Evolutionary conservation across 2,329 filamentous ascomycete species (phyloP).

Genomic region (Stagonosporopsis rhizophila): DNA sequence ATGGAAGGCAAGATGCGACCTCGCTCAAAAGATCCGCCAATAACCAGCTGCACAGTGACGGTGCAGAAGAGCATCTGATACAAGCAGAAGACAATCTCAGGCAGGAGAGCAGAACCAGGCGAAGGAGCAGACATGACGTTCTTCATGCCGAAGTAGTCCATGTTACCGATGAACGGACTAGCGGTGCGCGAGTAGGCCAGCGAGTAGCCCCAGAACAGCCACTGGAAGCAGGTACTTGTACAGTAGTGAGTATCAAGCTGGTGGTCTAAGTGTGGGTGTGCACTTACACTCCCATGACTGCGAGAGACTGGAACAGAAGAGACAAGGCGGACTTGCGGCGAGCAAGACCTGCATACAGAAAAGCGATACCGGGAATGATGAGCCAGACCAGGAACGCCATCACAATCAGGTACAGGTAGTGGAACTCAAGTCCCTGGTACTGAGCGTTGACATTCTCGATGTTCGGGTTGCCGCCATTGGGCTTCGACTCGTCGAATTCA

Average conservation of each 20-base stretch:
- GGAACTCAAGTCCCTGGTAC: constrained; percentile 65
- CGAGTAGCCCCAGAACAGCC: constrained; percentile 71
- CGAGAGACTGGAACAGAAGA: constrained; percentile 68
- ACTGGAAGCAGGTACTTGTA: constrained; percentile 60
- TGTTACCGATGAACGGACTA: constrained; percentile 67
- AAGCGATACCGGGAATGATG: constrained; percentile 71
- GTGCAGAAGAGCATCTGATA: constrained; percentile 71
- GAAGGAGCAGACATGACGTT: constrained; percentile 68
- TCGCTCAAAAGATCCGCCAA: constrained; percentile 69
- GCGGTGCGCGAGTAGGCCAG: constrained; percentile 67
- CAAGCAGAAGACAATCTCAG: constrained; percentile 71
- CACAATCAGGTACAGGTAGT: constrained; percentile 67
- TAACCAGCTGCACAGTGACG: constrained; percentile 68
- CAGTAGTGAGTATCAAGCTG: neutral
- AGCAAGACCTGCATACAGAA: constrained; percentile 69
- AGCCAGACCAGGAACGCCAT: constrained; percentile 69
- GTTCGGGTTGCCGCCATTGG: constrained; percentile 63
- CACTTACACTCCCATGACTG: constrained; percentile 61
- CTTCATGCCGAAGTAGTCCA: constrained; percentile 67
- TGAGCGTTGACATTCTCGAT: constrained; percentile 64
- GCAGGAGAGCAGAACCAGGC: constrained; percentile 63
- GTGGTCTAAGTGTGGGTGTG: neutral
- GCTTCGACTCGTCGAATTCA: constrained; percentile 51
- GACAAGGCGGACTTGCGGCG: constrained; percentile 68
- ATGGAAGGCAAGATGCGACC: constrained; percentile 70